Conservation (phyloP, 1,139 yeast species). For the Yarrowia galli region DNA sequence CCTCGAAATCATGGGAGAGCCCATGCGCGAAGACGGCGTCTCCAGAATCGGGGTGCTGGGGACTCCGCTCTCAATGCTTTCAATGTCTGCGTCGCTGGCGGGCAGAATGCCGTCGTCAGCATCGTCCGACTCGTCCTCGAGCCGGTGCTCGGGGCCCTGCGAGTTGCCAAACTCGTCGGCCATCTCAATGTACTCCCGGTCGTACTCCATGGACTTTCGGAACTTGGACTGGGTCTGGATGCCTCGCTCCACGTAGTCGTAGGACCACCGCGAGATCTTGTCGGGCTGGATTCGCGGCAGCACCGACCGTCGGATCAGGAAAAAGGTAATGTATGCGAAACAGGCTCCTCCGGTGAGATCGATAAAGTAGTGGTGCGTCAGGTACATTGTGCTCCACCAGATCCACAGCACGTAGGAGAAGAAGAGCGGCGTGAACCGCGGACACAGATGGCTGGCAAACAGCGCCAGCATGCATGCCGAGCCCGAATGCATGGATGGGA, state of each 20-base stretch:
- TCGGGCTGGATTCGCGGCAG: slow-evolving; percentile 72
- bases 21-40: slow-evolving; percentile 35
- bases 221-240: slow-evolving; percentile 47
- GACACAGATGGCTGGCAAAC: slow-evolving; percentile 83
- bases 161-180: slow-evolving; percentile 37
- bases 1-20: slow-evolving; percentile 34
- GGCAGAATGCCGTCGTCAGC: slow-evolving; percentile 36
- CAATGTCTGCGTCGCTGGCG: slow-evolving; percentile 38
- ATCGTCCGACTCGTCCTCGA: slow-evolving; percentile 37
- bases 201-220: slow-evolving; percentile 48
- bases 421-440: slow-evolving; percentile 68
- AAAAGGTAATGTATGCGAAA: slow-evolving; percentile 73
- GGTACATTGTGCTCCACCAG: slow-evolving; percentile 98
- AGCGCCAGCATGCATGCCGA: slow-evolving; percentile 93
- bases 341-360: slow-evolving; percentile 92
- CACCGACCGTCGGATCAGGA: slow-evolving; percentile 72
- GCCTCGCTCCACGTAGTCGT: slow-evolving; percentile 56
- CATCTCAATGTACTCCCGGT: slow-evolving; percentile 39
- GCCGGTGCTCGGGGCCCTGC: slow-evolving; percentile 31
- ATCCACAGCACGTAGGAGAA: slow-evolving; percentile 83
- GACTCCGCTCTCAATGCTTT: slow-evolving; percentile 33
- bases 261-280: slow-evolving; percentile 87
- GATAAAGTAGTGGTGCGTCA: slow-evolving; percentile 93
- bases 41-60: slow-evolving; percentile 35
- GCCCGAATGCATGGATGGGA: slow-evolving; percentile 95